These are phyloP conservation scores for Hydrangea macrophylla DNA, from an alignment of 148 eudicot species.

Conservation along the genomic window DNA sequence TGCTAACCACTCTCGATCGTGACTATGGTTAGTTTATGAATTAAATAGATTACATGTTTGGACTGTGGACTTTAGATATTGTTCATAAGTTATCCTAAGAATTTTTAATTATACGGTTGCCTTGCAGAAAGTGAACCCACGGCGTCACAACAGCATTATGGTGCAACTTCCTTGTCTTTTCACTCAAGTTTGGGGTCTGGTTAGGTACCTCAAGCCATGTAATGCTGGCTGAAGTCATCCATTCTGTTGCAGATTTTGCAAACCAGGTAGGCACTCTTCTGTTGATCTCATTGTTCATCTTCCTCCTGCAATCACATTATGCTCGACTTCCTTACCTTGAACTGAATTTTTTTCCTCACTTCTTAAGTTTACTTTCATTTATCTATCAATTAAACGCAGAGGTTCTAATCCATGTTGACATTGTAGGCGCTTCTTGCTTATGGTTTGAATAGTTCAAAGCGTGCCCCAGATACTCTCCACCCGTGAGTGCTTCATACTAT, in stretches of 20 bases:
- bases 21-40: too few relatives aligned
- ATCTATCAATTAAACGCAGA: constrained; percentile 23
- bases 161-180: constrained; percentile 96
- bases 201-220: constrained; percentile 87
- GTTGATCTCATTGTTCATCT: constrained; percentile 7
- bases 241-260: constrained; percentile 91
- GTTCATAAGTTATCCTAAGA: too few relatives aligned
- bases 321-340: too few relatives aligned
- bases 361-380: too few relatives aligned
- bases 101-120: too few relatives aligned
- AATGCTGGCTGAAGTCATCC: constrained; percentile 89
- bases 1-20: too few relatives aligned
- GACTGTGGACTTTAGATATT: too few relatives aligned
- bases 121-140: too few relatives aligned
- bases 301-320: too few relatives aligned
- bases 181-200: constrained; percentile 98
- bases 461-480: constrained; percentile 97
- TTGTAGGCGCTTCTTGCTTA: constrained; percentile 95
- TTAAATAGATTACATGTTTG: too few relatives aligned
- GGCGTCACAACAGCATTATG: constrained; percentile 91
- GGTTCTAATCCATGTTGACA: constrained; percentile 40
- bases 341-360: not conserved
- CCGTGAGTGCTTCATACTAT: constrained; percentile 57
- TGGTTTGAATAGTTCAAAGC: constrained; percentile 92
- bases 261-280: constrained; percentile 60